Evolutionary conservation across 2,329 filamentous ascomycete species (phyloP).

Genomic region (Apiospora pterosperma): DNA sequence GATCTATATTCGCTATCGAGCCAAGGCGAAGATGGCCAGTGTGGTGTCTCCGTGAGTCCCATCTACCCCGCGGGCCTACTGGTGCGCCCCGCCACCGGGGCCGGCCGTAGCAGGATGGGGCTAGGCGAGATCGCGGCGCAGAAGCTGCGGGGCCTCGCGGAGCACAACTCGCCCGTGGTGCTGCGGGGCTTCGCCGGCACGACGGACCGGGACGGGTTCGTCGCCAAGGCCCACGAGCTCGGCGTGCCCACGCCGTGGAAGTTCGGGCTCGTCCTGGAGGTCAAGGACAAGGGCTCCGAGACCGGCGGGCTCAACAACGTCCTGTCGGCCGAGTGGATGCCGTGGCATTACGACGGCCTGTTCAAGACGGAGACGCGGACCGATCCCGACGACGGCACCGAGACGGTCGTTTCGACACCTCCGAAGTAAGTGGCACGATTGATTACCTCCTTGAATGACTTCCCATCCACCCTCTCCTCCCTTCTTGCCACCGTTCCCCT

Average conservation of each 20-base stretch:
- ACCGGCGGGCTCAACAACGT: slow-evolving; percentile 48
- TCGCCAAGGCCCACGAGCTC: slow-evolving; percentile 43
- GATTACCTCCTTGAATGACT: background rate
- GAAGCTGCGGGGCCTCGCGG: slow-evolving; percentile 43
- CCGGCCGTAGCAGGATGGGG: slow-evolving; percentile 26
- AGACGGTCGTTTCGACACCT: slow-evolving; percentile 37
- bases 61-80: slow-evolving; percentile 44
- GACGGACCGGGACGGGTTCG: slow-evolving; percentile 39
- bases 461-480: background rate
- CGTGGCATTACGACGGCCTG: slow-evolving; percentile 55
- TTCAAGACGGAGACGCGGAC: slow-evolving; percentile 47
- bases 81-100: slow-evolving; percentile 33
- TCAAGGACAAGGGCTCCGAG: slow-evolving; percentile 44
- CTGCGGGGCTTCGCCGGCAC: slow-evolving; percentile 49
- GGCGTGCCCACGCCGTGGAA: slow-evolving; percentile 49
- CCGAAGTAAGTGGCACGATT: slow-evolving; percentile 33
- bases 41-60: slow-evolving; percentile 38
- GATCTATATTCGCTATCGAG: slow-evolving; percentile 37
- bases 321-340: slow-evolving; percentile 51
- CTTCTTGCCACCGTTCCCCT: background rate
- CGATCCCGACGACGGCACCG: slow-evolving; percentile 33
- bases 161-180: slow-evolving; percentile 50
- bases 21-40: slow-evolving; percentile 16
- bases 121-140: slow-evolving; percentile 40
- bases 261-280: slow-evolving; percentile 48